Base-by-base conservation (phyloP, 768 basidiomycete species). In the Phaffia australis region DNA sequence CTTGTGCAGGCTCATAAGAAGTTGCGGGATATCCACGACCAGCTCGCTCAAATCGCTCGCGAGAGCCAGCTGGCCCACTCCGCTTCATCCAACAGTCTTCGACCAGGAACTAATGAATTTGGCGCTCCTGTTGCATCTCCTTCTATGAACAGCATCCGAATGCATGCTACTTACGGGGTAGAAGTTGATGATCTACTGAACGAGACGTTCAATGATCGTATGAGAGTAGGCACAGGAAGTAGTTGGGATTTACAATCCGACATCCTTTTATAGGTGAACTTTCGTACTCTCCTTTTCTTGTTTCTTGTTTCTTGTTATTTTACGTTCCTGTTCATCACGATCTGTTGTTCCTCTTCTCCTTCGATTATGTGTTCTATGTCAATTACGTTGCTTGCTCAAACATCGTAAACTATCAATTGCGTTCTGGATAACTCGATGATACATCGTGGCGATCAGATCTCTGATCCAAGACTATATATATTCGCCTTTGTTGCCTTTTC, bases 61-160 rank as follows among this genome's bases (percentile, higher is more conserved):
- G 59, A 60, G 25, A n/a, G 25, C 5, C 59, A 60, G 25, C 59
- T 60, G 59, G 47, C 59, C 7, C 15, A 46, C n/a, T 60, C 59
- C 25, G 59, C 46, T 49, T 46, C 46, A 2, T 60, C 47, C 18
- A 46, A 46, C 16, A 49, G 46, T n/a, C 59, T 25, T 1, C 59
- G 29, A 25, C 56, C 25, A 18, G 25, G 32, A 21, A 18, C 56
- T 4, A 30, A 56, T 27, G 21, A 19, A 6, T 32, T 56, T 49
- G 46, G 30, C 32, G 19, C 25, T 14, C 23, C 23, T 16, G 27
- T 46, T 1, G 18, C 59, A 27, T 27, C 21, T 11, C 46, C 19
- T 18, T 60, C 59, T 6, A 49, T 60, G 59, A 48, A 60, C 59
- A 49, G n/a, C 6, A 46, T 60, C n/a, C 46, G 48, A 27, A 27